Evolutionary conservation across 371 early-diverging fungal genomes (phyloP), one percentile per base, ranked within the genome.

Genomic region (Apophysomyces sp.): DNA sequence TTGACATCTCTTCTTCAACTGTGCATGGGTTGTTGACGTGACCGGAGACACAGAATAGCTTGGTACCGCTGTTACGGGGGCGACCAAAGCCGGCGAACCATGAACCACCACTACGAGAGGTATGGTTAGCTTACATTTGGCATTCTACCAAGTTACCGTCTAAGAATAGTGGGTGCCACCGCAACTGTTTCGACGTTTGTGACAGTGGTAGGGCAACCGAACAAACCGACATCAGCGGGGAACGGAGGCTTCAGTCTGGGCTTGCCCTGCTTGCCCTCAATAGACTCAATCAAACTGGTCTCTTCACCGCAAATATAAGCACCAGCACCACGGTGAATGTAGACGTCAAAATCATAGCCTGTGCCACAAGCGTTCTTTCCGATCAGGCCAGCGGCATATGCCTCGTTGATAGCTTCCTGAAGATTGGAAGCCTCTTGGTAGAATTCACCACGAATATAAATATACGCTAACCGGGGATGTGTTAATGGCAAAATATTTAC

Each of bases 291-390:
- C 71, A 98, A 86, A 58, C 95, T 93, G 24, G 98, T 98, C 75
- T 98, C 98, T 74, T 98, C 98, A 69, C 98, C 98, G 72, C 98
- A 98, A 67, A 98, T 96, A 74, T 98, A 98, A 32, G 97, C 98
- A 70, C 98, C 96, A 44, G 95, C 98, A 60, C 98, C 98, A 58
- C 97, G 95, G 73, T 97, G 97, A 67, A 98, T 87, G 68, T 92
- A 97, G 4, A 98, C 89, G 69, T 98, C 98, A 80, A 98, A 97
- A 65, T 96, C 96, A 71, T 88, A 96, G 27, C 98, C 98, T 21
- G 92, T 84, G 52, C 94, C 95, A 77, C 98, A 98, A 8, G 97
- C 97, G 69, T 98, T 97, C 85, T 96, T 96, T 60, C 98, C 98
- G 65, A 98, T 96, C 68, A 98, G 82, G 18, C 97, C 97, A 40